These are phyloP conservation scores for Blastobotrys illinoisensis DNA, from an alignment of 1,139 yeast genomes.

Conservation along the genomic window DNA sequence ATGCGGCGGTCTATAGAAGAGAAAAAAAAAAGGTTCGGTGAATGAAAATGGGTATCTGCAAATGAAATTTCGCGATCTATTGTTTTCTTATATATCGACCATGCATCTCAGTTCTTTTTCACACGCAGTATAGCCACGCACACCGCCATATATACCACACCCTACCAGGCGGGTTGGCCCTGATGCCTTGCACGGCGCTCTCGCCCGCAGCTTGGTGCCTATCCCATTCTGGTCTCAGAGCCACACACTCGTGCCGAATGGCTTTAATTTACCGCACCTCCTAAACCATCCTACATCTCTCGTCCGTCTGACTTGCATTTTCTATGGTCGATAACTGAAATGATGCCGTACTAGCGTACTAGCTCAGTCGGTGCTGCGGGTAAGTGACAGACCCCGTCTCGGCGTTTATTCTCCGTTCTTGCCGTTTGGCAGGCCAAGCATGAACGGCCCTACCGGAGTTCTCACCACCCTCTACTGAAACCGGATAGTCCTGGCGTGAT, in stretches of 20 bases:
- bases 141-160: neutral
- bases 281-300: neutral
- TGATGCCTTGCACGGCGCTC: constrained; percentile 1
- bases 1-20: no score
- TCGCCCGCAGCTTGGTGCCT: neutral
- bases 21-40: no score
- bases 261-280: neutral
- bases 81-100: neutral
- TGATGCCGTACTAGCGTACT: neutral
- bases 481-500: no score
- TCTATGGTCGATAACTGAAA: neutral
- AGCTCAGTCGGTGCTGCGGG: neutral
- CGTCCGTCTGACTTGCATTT: neutral
- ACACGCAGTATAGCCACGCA: neutral
- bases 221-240: neutral
- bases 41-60: no score
- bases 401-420: neutral
- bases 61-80: neutral
- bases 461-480: no score
- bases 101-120: neutral
- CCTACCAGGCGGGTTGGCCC: neutral
- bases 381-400: neutral
- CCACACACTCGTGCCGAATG: neutral
- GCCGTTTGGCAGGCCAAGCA: neutral
- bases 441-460: no score